Conservation (phyloP, 2,329 filamentous ascomycete genomes). For the Botrytis squamosa region DNA sequence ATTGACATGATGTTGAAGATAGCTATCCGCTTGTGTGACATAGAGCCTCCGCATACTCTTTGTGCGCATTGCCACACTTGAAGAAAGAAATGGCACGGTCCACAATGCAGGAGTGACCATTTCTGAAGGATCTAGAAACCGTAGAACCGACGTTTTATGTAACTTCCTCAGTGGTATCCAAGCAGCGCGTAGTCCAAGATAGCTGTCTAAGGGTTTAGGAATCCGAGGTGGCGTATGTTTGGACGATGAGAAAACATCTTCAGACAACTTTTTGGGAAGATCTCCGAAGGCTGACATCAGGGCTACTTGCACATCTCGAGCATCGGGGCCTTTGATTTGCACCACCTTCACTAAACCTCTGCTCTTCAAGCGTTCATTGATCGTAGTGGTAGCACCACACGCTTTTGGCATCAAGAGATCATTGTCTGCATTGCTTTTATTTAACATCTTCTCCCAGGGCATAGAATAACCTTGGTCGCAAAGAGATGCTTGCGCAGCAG, state of each 20-base stretch:
- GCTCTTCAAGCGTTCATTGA: constrained; percentile 72
- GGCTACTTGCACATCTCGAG: constrained; percentile 64
- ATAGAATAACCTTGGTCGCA: constrained; percentile 29
- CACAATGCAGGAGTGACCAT: constrained; percentile 72
- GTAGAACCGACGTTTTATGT: constrained; percentile 69
- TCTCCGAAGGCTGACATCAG: constrained; percentile 62
- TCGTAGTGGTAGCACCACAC: constrained; percentile 59
- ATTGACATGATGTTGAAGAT: constrained; percentile 58
- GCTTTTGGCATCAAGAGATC: constrained; percentile 55
- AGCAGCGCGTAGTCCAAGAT: constrained; percentile 58
- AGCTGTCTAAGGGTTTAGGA: constrained; percentile 30
- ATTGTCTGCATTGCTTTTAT: background rate
- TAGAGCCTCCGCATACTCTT: constrained; percentile 62
- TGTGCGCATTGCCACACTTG: constrained; percentile 72
- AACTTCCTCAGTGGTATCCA: constrained; percentile 78
- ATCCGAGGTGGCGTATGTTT: constrained; percentile 27
- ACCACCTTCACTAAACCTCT: constrained; percentile 68
- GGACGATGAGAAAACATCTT: constrained; percentile 30
- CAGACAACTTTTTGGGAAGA: constrained; percentile 45
- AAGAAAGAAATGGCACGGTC: constrained; percentile 68
- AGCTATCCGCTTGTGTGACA: constrained; percentile 72
- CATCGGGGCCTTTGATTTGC: constrained; percentile 60
- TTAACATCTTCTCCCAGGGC: constrained; percentile 32
- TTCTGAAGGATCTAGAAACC: constrained; percentile 68
- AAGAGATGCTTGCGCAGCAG: constrained; percentile 33